These are phyloP conservation scores for Exutisphaerella laricina DNA, from an alignment of 2,329 filamentous ascomycete genomes.

Conservation along the genomic window DNA sequence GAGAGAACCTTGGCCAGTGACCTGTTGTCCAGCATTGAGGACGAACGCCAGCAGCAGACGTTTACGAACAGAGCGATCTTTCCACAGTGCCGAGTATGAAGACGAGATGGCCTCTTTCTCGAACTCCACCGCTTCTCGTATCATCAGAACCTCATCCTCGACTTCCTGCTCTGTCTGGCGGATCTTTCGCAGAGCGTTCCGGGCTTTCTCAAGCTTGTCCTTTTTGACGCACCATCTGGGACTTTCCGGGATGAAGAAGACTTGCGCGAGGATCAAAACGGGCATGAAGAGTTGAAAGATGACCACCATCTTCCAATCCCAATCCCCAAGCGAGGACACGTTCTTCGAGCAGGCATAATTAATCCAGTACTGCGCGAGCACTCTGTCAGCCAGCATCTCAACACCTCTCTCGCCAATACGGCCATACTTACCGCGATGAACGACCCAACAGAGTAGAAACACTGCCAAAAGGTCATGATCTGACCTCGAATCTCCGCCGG, in stretches of 20 bases:
- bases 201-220: conserved; percentile 56
- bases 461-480: conserved; percentile 66
- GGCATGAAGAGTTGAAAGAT: conserved; percentile 68
- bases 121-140: conserved; percentile 64
- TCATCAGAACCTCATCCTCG: conserved; percentile 59
- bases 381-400: no score
- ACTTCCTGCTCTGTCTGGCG: conserved; percentile 61
- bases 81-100: conserved; percentile 62
- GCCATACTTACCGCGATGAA: no score
- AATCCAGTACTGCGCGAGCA: conserved; percentile 61
- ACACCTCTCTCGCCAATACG: no score
- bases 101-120: conserved; percentile 63
- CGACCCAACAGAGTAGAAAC: conserved; percentile 60
- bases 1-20: conserved; percentile 66
- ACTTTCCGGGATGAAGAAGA: conserved; percentile 63
- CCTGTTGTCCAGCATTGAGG: conserved; percentile 65
- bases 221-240: conserved; percentile 64
- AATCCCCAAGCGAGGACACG: conserved; percentile 51
- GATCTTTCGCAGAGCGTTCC: conserved; percentile 52
- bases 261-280: conserved; percentile 53
- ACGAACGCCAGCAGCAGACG: conserved; percentile 60
- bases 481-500: conserved; percentile 59
- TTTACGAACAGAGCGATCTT: conserved; percentile 62
- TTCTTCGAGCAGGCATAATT: conserved; percentile 58
- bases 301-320: conserved; percentile 69